Evolutionary conservation across 148 eudicot species (phyloP), one percentile per base, ranked within the genome.

Genomic region (Silene latifolia): DNA sequence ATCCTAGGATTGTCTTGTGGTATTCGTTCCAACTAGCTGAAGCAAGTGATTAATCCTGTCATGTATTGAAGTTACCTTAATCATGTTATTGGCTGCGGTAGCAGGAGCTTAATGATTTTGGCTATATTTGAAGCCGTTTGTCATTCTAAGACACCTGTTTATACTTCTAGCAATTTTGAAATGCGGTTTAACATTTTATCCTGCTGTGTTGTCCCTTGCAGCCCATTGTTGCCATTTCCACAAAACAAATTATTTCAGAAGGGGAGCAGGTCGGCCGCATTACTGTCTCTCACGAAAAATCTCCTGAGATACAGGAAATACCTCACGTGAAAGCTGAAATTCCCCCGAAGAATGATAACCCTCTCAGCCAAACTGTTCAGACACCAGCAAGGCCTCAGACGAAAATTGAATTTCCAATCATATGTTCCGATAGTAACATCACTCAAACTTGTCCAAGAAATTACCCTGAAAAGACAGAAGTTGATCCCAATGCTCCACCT

Each of bases 361-460:
- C 72, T 53, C 23, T 39, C 23, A 63, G 23, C 6, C 32, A 62
- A 60, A 69, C 59, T 39, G 58, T 80, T 8, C 53, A 48, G 21
- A 75, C 72, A 12, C 72, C 82, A 18, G 27, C 71, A 58, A 75
- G 53, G 56, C 72, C 81, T 66, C 80, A 5, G 18, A 73, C 19
- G 32, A 79, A 57, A 72, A 74, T 87, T 48, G 88, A 86, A 63
- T 61, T 83, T 59, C 89, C 88, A 35, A 75, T 92, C 13, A 59
- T 76, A 66, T 92, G 97, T 77, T 78, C 83, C 25, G 72, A 76
- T 32, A 80, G 79, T 19, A 83, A 80, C 76, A 47, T 53, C 24
- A 71, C 90, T 24, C 85, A 83, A 71, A 87, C 82, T 39, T 92
- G 98, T 80, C 96, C 98, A 13, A 74, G 80, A 19, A 72, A 81